Base-by-base conservation (phyloP, 495 filamentous ascomycete genomes). In the Penicillium silybi region DNA sequence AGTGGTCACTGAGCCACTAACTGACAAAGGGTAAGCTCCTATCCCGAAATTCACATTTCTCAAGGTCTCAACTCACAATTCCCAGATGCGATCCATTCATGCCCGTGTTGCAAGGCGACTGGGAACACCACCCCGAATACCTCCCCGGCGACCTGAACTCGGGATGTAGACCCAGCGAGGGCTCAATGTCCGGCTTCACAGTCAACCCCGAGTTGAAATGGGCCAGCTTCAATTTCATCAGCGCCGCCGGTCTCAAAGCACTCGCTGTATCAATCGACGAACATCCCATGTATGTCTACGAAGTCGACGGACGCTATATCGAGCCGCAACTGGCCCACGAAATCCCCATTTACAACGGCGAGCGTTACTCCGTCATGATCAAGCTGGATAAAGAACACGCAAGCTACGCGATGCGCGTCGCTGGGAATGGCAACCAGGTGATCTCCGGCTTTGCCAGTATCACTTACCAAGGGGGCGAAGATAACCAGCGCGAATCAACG, bases 161-260 rank as follows among this genome's bases (percentile, higher is more conserved):
- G 2, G 65, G 62, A 22, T 80, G 80, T 54, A 55, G 58, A 2
- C 56, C 75, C 0, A 70, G 66, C 44, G 56, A 65, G 6, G 70
- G 70, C 6, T 23, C 50, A 2, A 56, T 44, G 0, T 64, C 65
- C 15, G 56, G 67, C 2, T 59, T 77, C 29, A 35, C 62, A 10
- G 72, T 77, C 7, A 56, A 75, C n/a, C 45, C 64, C 9, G 44
- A 44, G 0, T 23, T 62, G 20, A 51, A 56, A 22, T 83, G 77
- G 76, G 60, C 67, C 4, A 77, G 75, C 40, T 58, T 81, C 15
- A 76, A 79, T 22, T 64, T 81, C 37, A 72, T 83, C 52, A 66
- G 66, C 41, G 59, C 73, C 4, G 64, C 71, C 1, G 59, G 62
- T 20, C 45, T 76, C 11, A 66, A 74, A 22, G 66, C 61, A 3